phyloP scores from a whole-genome alignment of 2,329 filamentous ascomycete genomes.

The Stachybotrys chlorohalonatus region DNA sequence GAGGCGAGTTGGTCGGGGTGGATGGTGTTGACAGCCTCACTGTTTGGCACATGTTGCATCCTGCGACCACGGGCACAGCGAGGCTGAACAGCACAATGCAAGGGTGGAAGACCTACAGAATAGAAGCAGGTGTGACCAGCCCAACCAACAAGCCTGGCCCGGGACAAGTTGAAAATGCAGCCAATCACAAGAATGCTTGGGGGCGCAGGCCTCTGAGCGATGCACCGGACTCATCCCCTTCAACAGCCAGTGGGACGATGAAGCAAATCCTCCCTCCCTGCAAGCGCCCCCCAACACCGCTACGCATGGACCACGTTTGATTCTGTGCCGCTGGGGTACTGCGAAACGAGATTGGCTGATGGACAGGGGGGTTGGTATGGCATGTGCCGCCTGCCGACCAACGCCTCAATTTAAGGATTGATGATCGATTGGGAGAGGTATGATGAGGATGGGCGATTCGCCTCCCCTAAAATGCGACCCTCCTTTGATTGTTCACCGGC shows the following conservation, averaged over 20 bases:
- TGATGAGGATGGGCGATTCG: not conserved
- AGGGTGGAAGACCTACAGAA: not conserved
- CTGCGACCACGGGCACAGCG: not conserved
- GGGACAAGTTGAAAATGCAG: not conserved
- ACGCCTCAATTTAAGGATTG: not conserved
- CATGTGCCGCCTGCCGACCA: not conserved
- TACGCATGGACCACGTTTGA: not conserved
- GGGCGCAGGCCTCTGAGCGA: not conserved
- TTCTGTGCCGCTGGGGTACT: not conserved
- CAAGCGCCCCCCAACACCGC: not conserved
- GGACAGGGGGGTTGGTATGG: not conserved
- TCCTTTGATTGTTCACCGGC: not conserved
- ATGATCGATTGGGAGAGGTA: not conserved
- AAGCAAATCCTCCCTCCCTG: not conserved
- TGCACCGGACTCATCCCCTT: not conserved
- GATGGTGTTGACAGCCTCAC: constrained; percentile 7
- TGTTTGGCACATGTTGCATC: constrained; percentile 3
- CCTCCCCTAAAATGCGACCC: not conserved
- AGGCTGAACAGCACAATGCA: not conserved
- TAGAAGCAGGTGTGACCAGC: not conserved
- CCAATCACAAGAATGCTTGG: not conserved
- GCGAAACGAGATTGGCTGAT: not conserved
- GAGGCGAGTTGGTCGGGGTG: not conserved
- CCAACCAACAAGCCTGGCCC: not conserved
- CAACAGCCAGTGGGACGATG: not conserved